These are phyloP conservation scores for Boletus insuetus DNA, from an alignment of 768 basidiomycete genomes.

Conservation along the genomic window DNA sequence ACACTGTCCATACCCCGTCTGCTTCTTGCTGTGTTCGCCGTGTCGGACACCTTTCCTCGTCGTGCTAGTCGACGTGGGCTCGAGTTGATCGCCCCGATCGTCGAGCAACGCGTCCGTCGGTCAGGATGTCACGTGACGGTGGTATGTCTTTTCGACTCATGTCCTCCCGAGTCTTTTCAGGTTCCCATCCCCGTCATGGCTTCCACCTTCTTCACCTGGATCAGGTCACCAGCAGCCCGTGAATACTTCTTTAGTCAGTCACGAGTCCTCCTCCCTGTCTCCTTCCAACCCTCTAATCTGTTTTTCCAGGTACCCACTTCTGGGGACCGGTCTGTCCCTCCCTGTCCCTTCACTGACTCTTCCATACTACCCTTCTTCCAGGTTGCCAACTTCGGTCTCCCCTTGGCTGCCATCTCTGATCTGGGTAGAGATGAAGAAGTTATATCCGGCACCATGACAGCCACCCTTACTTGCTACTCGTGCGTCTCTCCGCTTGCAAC, in stretches of 20 bases:
- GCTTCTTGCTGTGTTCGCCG: background rate
- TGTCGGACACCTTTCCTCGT: background rate
- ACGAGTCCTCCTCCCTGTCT: background rate
- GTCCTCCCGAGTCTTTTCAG: background rate
- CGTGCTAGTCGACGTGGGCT: background rate
- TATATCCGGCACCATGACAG: conserved; percentile 97
- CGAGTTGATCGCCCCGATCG: background rate
- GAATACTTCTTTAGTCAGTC: conserved; percentile 93
- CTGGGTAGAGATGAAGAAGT: conserved; percentile 91
- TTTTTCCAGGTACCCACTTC: conserved; percentile 82
- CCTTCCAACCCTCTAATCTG: conserved; percentile 10
- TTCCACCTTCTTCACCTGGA: conserved; percentile 84
- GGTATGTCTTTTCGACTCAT: background rate
- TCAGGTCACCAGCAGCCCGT: conserved; percentile 86
- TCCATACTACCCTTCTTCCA: conserved; percentile 30
- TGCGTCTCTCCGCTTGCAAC: conserved; percentile 44
- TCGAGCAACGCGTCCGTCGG: background rate
- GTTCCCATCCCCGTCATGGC: conserved; percentile 49
- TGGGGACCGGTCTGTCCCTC: conserved; percentile 85
- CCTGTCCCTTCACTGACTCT: background rate
- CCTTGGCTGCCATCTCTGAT: conserved; percentile 89
- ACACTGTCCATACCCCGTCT: background rate
- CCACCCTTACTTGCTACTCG: conserved; percentile 90
- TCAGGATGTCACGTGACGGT: conserved; percentile 11
- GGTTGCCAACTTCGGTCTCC: conserved; percentile 99